Percentiles rank a stretch among this genome's conserved stretches.
These are phyloP conservation scores for Biscogniauxia mediterranea DNA, from an alignment of 2,329 filamentous ascomycete genomes.

Conservation along the genomic window DNA sequence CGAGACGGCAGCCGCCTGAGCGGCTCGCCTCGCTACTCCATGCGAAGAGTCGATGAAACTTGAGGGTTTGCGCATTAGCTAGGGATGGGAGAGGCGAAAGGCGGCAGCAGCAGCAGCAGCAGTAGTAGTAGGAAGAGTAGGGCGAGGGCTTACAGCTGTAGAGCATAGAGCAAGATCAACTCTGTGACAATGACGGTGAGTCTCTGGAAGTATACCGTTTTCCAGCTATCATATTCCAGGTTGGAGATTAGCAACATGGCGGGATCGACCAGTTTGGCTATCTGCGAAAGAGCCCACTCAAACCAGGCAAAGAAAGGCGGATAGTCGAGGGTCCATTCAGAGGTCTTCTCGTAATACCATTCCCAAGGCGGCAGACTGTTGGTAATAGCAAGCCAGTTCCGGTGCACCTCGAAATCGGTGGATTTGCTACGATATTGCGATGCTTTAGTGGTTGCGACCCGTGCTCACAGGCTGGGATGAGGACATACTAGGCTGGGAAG, in stretches of 20 bases:
- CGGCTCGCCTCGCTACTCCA: slow-evolving; percentile 64
- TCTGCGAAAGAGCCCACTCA: slow-evolving; percentile 86
- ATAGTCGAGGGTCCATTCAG: slow-evolving; percentile 99
- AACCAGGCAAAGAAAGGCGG: slow-evolving; percentile 98
- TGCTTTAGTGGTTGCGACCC: slow-evolving; percentile 1
- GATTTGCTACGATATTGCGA: slow-evolving; percentile 68
- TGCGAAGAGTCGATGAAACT: slow-evolving; percentile 76
- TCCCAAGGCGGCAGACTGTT: slow-evolving; percentile 80
- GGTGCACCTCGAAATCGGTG: slow-evolving; percentile 97
- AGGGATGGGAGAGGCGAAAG: slow-evolving; percentile 8
- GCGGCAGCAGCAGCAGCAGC: neutral
- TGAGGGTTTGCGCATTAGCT: slow-evolving; percentile 9
- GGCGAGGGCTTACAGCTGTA: slow-evolving; percentile 62
- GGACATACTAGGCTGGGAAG: slow-evolving; percentile 87
- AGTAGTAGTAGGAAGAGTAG: neutral
- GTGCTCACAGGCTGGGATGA: slow-evolving; percentile 14
- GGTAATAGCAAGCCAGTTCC: slow-evolving; percentile 97
- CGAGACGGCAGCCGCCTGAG: slow-evolving; percentile 84
- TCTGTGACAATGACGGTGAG: slow-evolving; percentile 85
- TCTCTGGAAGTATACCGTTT: slow-evolving; percentile 91
- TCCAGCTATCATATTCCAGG: slow-evolving; percentile 85
- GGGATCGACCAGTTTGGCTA: slow-evolving; percentile 73
- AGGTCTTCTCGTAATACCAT: slow-evolving; percentile 97
- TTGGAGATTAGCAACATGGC: slow-evolving; percentile 80
- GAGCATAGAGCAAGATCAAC: slow-evolving; percentile 76